Evolutionary conservation across 192 early-diverging fungal genomes (phyloP).

Genomic region (Lobosporangium transversale): DNA sequence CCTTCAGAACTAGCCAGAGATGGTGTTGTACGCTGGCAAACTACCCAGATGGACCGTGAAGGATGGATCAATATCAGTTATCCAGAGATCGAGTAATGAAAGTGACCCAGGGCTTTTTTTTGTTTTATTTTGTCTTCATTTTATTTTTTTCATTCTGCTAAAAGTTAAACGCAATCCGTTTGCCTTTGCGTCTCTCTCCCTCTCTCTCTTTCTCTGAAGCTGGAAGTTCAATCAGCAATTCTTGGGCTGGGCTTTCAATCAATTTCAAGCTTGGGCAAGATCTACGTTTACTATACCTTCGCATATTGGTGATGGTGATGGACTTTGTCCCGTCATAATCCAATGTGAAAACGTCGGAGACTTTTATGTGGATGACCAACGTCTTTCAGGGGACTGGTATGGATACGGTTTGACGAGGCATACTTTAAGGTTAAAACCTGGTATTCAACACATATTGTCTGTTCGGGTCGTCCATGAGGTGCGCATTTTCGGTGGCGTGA

Average conservation of each 20-base stretch:
- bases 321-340: slow-evolving; percentile 37
- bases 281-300: slow-evolving; percentile 34
- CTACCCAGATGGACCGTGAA: slow-evolving; percentile 58
- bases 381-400: slow-evolving; percentile 74
- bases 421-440: slow-evolving; percentile 58
- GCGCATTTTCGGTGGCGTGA: slow-evolving; percentile 70
- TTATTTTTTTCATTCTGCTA: too few relatives aligned
- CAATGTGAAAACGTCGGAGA: slow-evolving; percentile 64
- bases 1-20: slow-evolving; percentile 74
- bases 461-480: slow-evolving; percentile 74
- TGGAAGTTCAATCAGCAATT: slow-evolving; percentile 71
- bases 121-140: too few relatives aligned
- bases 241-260: slow-evolving; percentile 66
- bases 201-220: slow-evolving; percentile 40
- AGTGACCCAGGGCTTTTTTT: slow-evolving; percentile 1
- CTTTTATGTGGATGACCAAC: slow-evolving; percentile 71
- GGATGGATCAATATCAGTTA: slow-evolving; percentile 62
- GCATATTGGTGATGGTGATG: neutral
- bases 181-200: too few relatives aligned
- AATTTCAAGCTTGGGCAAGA: slow-evolving; percentile 62
- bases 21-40: slow-evolving; percentile 69
- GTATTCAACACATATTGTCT: slow-evolving; percentile 59
- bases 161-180: too few relatives aligned
- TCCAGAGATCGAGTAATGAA: slow-evolving; percentile 57
- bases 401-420: slow-evolving; percentile 58